phyloP scores from a whole-genome alignment of 306 rosid species.

The Sicyos baderoa region DNA sequence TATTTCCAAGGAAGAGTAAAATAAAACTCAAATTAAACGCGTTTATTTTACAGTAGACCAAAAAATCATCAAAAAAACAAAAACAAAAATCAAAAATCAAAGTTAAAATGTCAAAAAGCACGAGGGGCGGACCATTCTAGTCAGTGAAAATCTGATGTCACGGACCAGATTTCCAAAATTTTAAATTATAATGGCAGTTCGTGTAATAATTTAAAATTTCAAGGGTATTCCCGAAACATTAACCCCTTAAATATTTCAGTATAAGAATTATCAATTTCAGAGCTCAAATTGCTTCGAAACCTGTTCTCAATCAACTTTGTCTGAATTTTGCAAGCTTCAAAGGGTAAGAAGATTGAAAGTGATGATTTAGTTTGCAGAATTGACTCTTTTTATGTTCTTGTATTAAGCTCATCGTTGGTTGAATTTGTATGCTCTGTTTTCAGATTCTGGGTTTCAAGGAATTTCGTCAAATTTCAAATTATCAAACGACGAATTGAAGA shows the following conservation, averaged over 20 bases:
- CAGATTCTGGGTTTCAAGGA: slow-evolving; percentile 21
- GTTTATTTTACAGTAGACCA: not conserved
- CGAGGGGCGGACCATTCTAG: not conserved
- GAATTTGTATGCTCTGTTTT: not conserved
- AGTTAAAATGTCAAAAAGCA: not conserved
- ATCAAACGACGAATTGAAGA: slow-evolving; percentile 39
- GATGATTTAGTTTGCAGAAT: not conserved
- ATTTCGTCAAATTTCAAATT: slow-evolving; percentile 24
- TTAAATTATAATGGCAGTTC: not conserved
- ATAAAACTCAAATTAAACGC: not conserved
- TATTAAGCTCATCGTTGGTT: slow-evolving; percentile 3
- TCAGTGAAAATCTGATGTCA: slow-evolving; percentile 15
- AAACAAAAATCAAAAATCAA: not conserved
- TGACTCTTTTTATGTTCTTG: not conserved
- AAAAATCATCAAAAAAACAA: not conserved
- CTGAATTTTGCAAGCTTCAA: not conserved
- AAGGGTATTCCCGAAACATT: not conserved
- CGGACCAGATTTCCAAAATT: not conserved
- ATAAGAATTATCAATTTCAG: not conserved
- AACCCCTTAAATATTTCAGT: slow-evolving; percentile 4
- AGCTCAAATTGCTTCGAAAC: not conserved
- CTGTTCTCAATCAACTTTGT: not conserved
- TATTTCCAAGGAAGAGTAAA: too few species aligned
- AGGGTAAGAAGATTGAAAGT: not conserved
- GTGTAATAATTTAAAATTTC: not conserved